A percentile compares a stretch with the other conserved stretches of the same genome.
Conservation (phyloP, 2,329 filamentous ascomycete genomes). For the Fusarium sp. region DNA sequence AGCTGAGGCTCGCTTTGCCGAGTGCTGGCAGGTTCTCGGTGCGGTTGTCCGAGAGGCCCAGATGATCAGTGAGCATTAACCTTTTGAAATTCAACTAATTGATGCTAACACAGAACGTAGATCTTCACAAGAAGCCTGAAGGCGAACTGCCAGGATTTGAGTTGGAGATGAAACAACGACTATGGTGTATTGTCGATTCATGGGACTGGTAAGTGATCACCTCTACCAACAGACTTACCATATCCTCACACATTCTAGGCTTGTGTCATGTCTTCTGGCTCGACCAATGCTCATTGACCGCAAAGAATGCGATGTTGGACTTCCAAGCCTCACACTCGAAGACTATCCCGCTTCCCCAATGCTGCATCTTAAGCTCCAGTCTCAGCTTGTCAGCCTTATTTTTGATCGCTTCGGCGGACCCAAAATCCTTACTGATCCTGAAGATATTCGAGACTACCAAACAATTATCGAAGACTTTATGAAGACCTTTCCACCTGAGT, state of each 20-base stretch:
- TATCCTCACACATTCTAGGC: background rate
- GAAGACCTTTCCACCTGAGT: conserved; percentile 20
- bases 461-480: conserved; percentile 17
- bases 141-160: conserved; percentile 16
- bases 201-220: conserved; percentile 16
- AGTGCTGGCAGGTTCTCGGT: conserved; percentile 26
- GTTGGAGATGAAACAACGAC: conserved; percentile 24
- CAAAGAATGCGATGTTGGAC: conserved; percentile 21
- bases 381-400: conserved; percentile 24
- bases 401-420: conserved; percentile 24
- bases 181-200: conserved; percentile 29
- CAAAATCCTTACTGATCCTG: conserved; percentile 1
- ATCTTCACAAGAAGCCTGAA: conserved; percentile 19
- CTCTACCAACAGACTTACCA: accelerated
- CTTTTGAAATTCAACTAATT: accelerated
- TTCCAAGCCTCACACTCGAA: conserved; percentile 17
- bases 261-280: conserved; percentile 15
- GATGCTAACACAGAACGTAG: background rate
- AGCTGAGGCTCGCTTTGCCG: conserved; percentile 24
- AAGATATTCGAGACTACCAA: conserved; percentile 20
- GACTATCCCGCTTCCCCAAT: conserved; percentile 28
- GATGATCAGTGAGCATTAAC: conserved; percentile 16
- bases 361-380: conserved; percentile 29
- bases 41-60: conserved; percentile 28
- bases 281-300: conserved; percentile 31